phyloP scores from a whole-genome alignment of 2,329 filamentous ascomycete species.

The Neonectria coccinea region DNA sequence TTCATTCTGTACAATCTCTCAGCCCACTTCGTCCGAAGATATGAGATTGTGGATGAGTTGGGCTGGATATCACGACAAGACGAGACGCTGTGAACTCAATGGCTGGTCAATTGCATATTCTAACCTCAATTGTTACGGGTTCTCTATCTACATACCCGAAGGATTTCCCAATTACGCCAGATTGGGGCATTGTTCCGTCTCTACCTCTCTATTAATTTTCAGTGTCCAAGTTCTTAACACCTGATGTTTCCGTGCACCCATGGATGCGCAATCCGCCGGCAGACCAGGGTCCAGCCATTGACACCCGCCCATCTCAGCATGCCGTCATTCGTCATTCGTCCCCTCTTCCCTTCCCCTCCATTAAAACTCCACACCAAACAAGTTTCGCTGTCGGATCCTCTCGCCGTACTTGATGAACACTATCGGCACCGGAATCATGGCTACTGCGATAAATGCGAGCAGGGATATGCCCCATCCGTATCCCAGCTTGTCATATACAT shows the following conservation, averaged over 20 bases:
- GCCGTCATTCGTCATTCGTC: neutral
- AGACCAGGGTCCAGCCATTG: neutral
- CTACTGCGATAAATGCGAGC: conserved; percentile 62
- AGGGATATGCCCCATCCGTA: conserved; percentile 62
- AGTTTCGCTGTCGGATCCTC: conserved; percentile 50
- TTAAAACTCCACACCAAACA: conserved; percentile 43
- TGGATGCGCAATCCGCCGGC: neutral
- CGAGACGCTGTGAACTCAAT: neutral
- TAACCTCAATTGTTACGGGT: neutral
- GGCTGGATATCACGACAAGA: neutral
- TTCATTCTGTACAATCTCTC: conserved; percentile 16
- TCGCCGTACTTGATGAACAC: conserved; percentile 54
- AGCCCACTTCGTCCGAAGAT: conserved; percentile 19
- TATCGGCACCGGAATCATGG: conserved; percentile 53
- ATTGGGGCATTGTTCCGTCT: conserved; percentile 18
- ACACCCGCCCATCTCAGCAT: conserved; percentile 6
- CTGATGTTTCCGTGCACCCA: conserved; percentile 15
- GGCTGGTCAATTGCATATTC: neutral
- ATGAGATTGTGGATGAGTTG: conserved; percentile 11
- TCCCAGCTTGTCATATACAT: conserved; percentile 51
- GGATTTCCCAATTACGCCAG: neutral
- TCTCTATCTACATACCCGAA: neutral
- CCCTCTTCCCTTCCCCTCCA: neutral
- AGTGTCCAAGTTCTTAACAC: conserved; percentile 2
- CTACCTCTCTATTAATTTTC: neutral